phyloP scores from a whole-genome alignment of 495 filamentous ascomycete species.

The Neurospora sp. region DNA sequence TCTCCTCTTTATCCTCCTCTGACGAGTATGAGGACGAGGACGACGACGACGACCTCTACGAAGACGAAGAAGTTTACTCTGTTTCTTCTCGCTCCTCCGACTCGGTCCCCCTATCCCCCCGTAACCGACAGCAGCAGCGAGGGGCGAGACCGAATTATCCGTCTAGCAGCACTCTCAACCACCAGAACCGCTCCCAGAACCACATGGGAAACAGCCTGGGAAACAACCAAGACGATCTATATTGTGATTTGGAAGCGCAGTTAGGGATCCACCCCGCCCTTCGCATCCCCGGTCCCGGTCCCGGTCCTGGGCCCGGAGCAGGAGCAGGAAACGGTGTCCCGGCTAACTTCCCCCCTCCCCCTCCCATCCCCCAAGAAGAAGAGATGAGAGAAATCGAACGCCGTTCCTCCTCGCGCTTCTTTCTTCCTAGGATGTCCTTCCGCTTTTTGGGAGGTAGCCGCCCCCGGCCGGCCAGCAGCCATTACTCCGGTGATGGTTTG shows the following conservation, averaged over 20 bases:
- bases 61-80: neutral
- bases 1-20: neutral
- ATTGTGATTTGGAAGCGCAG: constrained; percentile 16
- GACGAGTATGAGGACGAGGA: constrained; percentile 3
- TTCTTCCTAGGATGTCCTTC: constrained; percentile 22
- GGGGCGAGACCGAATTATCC: neutral
- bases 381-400: neutral
- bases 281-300: neutral
- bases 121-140: neutral
- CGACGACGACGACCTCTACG: constrained; percentile 12
- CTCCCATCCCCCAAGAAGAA: neutral
- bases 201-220: too few relatives aligned
- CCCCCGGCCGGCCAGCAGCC: constrained; percentile 18
- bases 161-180: neutral
- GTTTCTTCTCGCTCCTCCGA: too few relatives aligned
- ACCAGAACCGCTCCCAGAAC: neutral
- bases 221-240: neutral
- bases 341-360: neutral
- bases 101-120: too few relatives aligned
- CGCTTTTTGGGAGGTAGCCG: constrained; percentile 17
- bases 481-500: constrained; percentile 19
- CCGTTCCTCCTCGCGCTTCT: constrained; percentile 16
- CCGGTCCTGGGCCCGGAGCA: neutral
- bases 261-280: neutral
- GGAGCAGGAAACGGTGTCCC: neutral